Percentiles rank a stretch among this genome's conserved stretches.
These are phyloP conservation scores for Pleurotus citrinopileatus DNA, from an alignment of 768 basidiomycete species.

Conservation along the genomic window DNA sequence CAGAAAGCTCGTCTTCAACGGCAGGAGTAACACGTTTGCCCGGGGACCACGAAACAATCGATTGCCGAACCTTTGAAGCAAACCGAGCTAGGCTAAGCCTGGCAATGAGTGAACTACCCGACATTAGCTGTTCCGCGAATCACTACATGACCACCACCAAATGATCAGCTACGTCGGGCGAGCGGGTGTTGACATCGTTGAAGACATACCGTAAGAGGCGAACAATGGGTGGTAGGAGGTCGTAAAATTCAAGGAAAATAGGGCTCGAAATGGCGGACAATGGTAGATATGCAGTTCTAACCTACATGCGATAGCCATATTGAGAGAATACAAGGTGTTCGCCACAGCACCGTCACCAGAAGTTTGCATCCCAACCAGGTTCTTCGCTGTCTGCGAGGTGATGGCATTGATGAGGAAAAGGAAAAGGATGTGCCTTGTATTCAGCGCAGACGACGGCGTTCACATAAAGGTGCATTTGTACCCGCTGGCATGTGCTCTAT, in stretches of 20 bases:
- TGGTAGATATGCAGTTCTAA: constrained; percentile 1
- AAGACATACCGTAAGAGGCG: neutral
- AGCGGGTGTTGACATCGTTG: neutral
- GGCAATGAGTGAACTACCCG: neutral
- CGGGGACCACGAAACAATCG: neutral
- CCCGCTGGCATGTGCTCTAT: no score
- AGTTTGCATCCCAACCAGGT: no score
- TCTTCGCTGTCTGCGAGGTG: no score
- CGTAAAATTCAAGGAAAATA: no score
- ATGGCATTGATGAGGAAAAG: no score
- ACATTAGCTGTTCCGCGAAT: no score
- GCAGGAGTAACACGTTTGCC: neutral
- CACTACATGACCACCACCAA: neutral
- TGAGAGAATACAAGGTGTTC: no score
- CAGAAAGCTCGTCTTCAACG: neutral
- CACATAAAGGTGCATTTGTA: no score
- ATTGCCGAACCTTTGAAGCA: neutral
- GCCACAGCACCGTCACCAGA: no score
- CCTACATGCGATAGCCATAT: neutral
- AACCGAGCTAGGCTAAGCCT: neutral
- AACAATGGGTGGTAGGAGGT: neutral
- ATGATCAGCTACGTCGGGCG: neutral
- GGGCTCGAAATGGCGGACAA: neutral
- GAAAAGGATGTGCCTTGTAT: no score
- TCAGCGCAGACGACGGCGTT: no score